A percentile compares a stretch with the other conserved stretches of the same genome.
Evolutionary conservation across 352 stramenopile genomes (phyloP).

Genomic region (Phytophthora kernoviae): DNA sequence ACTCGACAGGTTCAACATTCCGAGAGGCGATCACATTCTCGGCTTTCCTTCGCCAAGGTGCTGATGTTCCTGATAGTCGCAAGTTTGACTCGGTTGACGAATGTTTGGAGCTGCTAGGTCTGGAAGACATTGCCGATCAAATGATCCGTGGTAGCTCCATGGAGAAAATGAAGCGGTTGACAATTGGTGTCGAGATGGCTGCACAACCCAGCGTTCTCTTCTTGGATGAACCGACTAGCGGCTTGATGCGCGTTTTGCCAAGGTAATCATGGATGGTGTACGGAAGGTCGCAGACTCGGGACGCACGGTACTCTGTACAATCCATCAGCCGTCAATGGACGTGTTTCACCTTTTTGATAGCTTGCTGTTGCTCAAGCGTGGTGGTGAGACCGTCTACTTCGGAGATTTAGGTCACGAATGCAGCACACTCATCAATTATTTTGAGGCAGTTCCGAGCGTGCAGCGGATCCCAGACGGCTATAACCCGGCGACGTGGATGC

Average conservation of each 20-base stretch:
- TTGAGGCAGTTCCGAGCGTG: slow-evolving; percentile 69
- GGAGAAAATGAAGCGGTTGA: no score
- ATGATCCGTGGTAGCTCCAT: slow-evolving; percentile 62
- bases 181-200: slow-evolving; percentile 92
- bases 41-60: slow-evolving; percentile 79
- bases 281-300: slow-evolving; percentile 85
- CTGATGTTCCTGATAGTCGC: slow-evolving; percentile 36
- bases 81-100: slow-evolving; percentile 68
- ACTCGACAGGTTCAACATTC: slow-evolving; percentile 90
- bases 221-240: slow-evolving; percentile 91
- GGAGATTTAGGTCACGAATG: slow-evolving; percentile 42
- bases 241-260: slow-evolving; percentile 88
- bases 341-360: slow-evolving; percentile 92
- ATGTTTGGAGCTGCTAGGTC: slow-evolving; percentile 55
- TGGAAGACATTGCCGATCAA: slow-evolving; percentile 63
- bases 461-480: slow-evolving; percentile 66
- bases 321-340: slow-evolving; percentile 92
- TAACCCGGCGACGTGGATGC: slow-evolving; percentile 74
- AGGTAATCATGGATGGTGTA: slow-evolving; percentile 88
- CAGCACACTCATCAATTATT: slow-evolving; percentile 52
- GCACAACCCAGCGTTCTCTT: slow-evolving; percentile 89
- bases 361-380: slow-evolving; percentile 82
- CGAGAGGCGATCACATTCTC: slow-evolving; percentile 94
- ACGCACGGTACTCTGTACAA: slow-evolving; percentile 89
- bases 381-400: slow-evolving; percentile 68